Evolutionary conservation across 768 basidiomycete genomes (phyloP), one percentile per base, ranked within the genome.

Genomic region (Leccinum variicolor): DNA sequence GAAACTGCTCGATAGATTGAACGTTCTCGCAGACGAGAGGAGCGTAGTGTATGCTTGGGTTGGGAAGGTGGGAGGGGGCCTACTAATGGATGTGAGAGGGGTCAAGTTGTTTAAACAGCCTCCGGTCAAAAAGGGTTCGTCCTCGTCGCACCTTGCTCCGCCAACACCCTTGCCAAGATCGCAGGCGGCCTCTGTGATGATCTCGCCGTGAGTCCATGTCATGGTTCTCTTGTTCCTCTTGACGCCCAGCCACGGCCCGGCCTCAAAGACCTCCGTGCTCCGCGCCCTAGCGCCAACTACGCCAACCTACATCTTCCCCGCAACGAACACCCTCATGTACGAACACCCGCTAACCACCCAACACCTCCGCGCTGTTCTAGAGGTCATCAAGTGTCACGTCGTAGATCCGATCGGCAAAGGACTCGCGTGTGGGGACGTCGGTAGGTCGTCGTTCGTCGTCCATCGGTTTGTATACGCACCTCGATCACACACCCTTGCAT

Each of bases 311-410:
- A 73, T 98, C 36, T 98, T 95, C 68, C 96, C 96, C 2, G 97
- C 96, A 0, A 99, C 98, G 96, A 99, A 99, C 72, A 98, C 97
- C 3, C 78, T 92, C 62, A 99, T 99, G 96, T 98, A 92, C 68
- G 85, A 90, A 58, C 95, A 98, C 69, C 94, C 94, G 19, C 79
- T 98, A 45, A 98, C 95, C 0, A 81, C 84, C 1, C 83, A 89
- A 61, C 97, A 99, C 67, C 73, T 98, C 45, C 81, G 84, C 23
- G 67, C 89, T 39, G 80, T 96, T 5, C 79, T 77, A 26, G 89
- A 94, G 1, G 80, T 90, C 41, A 80, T 98, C 10, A 79, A 82
- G 13, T 99, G 98, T 68, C 75, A 82, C 25, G 80, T 98, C 15
- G 78, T 89, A 6, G 95, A 95, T 0, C 96, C 96, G 0, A 88